Evolutionary conservation across 2,329 filamentous ascomycete species (phyloP).

Genomic region (Salinomyces thailandicus): DNA sequence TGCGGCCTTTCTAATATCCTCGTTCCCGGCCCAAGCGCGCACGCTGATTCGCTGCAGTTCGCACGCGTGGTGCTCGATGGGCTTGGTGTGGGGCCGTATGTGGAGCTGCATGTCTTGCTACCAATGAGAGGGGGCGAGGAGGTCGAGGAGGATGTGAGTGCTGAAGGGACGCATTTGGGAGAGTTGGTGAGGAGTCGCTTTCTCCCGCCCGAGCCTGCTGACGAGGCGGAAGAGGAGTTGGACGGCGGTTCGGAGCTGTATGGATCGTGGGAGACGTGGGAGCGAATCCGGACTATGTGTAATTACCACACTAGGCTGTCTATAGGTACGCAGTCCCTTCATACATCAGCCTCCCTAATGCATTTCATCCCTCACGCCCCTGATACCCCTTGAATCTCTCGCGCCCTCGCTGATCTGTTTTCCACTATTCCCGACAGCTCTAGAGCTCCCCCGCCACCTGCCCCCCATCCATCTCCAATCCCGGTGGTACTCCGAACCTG

Average conservation of each 20-base stretch:
- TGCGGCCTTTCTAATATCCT: conserved; percentile 79
- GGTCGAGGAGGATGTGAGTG: conserved; percentile 47
- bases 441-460: conserved; percentile 49
- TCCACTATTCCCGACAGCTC: conserved; percentile 31
- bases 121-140: conserved; percentile 64
- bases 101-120: conserved; percentile 71
- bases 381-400: not conserved
- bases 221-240: conserved; percentile 12
- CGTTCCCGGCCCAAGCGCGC: conserved; percentile 56
- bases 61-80: conserved; percentile 75
- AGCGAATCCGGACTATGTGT: conserved; percentile 73
- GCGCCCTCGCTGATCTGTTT: not conserved
- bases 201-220: not conserved
- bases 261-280: conserved; percentile 87
- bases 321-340: conserved; percentile 51
- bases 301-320: conserved; percentile 72
- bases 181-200: conserved; percentile 33
- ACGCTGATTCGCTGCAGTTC: conserved; percentile 56
- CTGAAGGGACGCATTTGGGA: conserved; percentile 44
- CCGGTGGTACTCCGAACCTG: conserved; percentile 54
- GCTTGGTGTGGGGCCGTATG: conserved; percentile 60
- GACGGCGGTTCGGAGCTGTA: conserved; percentile 44
- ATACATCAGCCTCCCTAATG: not conserved
- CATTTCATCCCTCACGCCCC: not conserved
- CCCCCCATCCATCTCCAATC: conserved; percentile 46